These are phyloP conservation scores for Solanum boliviense DNA, from an alignment of 257 asterid genomes.

Conservation along the genomic window DNA sequence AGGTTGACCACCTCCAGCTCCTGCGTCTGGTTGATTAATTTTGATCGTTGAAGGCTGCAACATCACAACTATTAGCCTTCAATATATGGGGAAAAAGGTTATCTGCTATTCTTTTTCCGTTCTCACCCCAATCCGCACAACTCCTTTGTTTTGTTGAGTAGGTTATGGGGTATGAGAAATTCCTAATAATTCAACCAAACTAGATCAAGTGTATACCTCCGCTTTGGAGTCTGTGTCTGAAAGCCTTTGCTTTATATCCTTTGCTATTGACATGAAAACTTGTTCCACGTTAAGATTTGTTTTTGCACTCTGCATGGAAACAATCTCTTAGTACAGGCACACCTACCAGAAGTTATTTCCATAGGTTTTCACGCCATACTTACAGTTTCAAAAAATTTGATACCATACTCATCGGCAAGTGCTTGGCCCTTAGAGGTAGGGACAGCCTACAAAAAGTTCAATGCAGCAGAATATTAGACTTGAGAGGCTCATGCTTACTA, in stretches of 20 bases:
- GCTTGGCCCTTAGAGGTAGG: slow-evolving; percentile 38
- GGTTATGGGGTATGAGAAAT: neutral
- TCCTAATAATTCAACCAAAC: neutral
- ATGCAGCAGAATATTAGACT: neutral
- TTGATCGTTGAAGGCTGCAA: slow-evolving; percentile 7
- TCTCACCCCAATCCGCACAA: neutral
- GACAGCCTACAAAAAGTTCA: slow-evolving; percentile 20
- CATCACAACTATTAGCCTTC: neutral
- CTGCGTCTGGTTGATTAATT: slow-evolving; percentile 1
- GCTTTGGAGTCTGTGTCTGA: slow-evolving; percentile 22
- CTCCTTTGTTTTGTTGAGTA: neutral
- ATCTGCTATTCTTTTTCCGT: neutral
- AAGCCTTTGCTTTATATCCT: slow-evolving; percentile 39
- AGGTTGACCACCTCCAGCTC: slow-evolving; percentile 1
- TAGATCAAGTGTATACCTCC: slow-evolving; percentile 9
- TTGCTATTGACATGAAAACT: slow-evolving; percentile 37
- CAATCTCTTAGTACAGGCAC: neutral
- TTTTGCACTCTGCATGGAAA: slow-evolving; percentile 27
- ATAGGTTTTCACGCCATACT: neutral
- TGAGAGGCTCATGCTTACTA: neutral
- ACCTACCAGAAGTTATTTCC: neutral
- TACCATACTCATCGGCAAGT: slow-evolving; percentile 39
- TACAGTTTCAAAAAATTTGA: slow-evolving; percentile 37
- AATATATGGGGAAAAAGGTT: neutral
- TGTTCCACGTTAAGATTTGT: slow-evolving; percentile 37